phyloP scores from a whole-genome alignment of 1,284 basidiomycete genomes.

The Gymnopus androsaceus region DNA sequence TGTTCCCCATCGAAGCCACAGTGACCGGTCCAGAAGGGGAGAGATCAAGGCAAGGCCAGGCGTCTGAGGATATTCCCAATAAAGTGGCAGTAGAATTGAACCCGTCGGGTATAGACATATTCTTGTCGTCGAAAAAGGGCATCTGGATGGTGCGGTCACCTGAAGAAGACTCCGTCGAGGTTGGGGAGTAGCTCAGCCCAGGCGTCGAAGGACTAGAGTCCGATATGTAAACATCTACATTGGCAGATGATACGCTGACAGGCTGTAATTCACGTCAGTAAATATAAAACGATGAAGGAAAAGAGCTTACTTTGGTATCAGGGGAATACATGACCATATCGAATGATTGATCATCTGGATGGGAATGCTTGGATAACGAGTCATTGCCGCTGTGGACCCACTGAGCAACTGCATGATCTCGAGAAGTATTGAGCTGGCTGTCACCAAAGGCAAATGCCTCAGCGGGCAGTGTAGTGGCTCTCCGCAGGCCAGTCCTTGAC shows the following conservation, averaged over 20 bases:
- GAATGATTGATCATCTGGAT: neutral
- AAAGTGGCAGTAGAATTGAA: constrained; percentile 31
- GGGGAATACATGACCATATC: constrained; percentile 13
- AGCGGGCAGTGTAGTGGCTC: constrained; percentile 35
- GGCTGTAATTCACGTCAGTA: neutral
- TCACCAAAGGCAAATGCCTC: constrained; percentile 25
- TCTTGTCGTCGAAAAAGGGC: constrained; percentile 47
- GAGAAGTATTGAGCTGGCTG: neutral
- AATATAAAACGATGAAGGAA: neutral
- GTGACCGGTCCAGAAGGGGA: constrained; percentile 8
- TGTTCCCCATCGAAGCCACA: neutral
- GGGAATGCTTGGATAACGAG: too few relatives aligned
- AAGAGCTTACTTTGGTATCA: neutral
- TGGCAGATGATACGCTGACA: neutral
- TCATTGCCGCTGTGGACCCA: constrained; percentile 9
- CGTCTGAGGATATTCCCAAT: constrained; percentile 17
- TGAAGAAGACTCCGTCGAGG: constrained; percentile 50
- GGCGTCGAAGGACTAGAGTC: constrained; percentile 50
- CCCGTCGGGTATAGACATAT: constrained; percentile 23
- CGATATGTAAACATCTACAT: constrained; percentile 9
- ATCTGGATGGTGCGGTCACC: constrained; percentile 58
- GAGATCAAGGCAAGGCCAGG: constrained; percentile 29
- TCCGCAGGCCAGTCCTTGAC: constrained; percentile 25
- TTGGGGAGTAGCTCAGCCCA: constrained; percentile 55
- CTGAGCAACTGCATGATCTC: constrained; percentile 5